A percentile compares a stretch with the other conserved stretches of the same genome.
Evolutionary conservation across 257 asterid species (phyloP).

Genomic region (Anisodus acutangulus): DNA sequence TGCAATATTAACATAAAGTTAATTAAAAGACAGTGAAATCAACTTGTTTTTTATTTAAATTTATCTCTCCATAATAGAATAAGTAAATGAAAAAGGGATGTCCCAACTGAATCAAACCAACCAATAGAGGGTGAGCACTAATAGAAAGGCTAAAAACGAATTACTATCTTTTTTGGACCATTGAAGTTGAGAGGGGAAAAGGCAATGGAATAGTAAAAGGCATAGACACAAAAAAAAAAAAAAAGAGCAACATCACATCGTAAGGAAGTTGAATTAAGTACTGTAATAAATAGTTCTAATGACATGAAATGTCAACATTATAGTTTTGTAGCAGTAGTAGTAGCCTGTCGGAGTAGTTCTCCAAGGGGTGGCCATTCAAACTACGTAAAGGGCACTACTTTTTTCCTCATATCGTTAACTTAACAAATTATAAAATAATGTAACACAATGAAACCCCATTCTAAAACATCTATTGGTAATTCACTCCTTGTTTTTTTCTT

Average conservation of each 20-base stretch:
- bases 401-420: conserved; percentile 1
- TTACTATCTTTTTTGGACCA: conserved; percentile 49
- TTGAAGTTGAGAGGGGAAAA: conserved; percentile 49
- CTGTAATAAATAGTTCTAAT: conserved; percentile 28
- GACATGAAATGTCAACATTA: conserved; percentile 50
- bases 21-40: not conserved
- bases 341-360: not conserved
- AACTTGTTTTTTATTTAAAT: not conserved
- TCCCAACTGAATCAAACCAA: conserved; percentile 34
- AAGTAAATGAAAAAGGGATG: not conserved
- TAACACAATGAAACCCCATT: not conserved
- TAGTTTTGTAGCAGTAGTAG: not conserved
- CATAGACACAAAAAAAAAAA: not conserved
- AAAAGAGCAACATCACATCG: conserved; percentile 26
- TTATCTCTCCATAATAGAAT: not conserved
- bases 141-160: conserved; percentile 40
- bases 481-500: not conserved
- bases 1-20: not conserved
- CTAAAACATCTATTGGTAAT: not conserved
- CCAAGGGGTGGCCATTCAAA: conserved; percentile 55
- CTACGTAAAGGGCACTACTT: conserved; percentile 48
- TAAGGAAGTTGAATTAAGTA: conserved; percentile 28
- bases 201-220: not conserved
- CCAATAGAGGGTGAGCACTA: conserved; percentile 56
- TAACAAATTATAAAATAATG: not conserved